Percentiles rank a stretch among this genome's conserved stretches.
phyloP scores from a whole-genome alignment of 352 stramenopile genomes.

The Plasmopara muralis region DNA sequence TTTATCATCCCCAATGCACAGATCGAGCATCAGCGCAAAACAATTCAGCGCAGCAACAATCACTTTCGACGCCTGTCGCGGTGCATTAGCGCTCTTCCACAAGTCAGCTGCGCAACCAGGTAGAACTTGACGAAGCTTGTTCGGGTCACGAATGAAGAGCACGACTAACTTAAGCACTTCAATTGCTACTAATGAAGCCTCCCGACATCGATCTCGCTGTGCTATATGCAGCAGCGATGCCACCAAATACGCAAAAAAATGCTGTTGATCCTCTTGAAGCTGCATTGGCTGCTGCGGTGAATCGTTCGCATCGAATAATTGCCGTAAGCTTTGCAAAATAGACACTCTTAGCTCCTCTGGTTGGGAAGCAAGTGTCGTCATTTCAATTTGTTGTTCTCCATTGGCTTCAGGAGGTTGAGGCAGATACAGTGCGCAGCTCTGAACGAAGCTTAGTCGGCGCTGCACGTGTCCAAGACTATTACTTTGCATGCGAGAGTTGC shows the following conservation, averaged over 20 bases:
- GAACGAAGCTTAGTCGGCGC: conserved; percentile 35
- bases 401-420: conserved; percentile 30
- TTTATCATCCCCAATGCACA: conserved; percentile 30
- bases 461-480: conserved; percentile 10
- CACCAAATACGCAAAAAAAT: conserved; percentile 71
- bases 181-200: conserved; percentile 32
- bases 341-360: conserved; percentile 56
- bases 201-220: conserved; percentile 40
- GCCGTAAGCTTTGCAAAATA: conserved; percentile 37
- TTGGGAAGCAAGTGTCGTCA: conserved; percentile 19
- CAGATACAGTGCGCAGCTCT: conserved; percentile 54
- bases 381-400: conserved; percentile 13
- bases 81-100: conserved; percentile 59
- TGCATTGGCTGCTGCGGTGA: conserved; percentile 10
- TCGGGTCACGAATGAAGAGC: conserved; percentile 31
- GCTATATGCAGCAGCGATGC: conserved; percentile 54
- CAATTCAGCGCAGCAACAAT: conserved; percentile 53
- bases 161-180: conserved; percentile 35
- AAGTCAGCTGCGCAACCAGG: conserved; percentile 56
- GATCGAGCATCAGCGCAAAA: conserved; percentile 26
- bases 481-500: conserved; percentile 21
- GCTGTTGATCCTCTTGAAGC: conserved; percentile 29
- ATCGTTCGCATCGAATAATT: conserved; percentile 24
- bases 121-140: conserved; percentile 56
- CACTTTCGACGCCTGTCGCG: conserved; percentile 60